Base-by-base conservation (phyloP, 2,329 filamentous ascomycete genomes). In the Triangularia verruculosa region DNA sequence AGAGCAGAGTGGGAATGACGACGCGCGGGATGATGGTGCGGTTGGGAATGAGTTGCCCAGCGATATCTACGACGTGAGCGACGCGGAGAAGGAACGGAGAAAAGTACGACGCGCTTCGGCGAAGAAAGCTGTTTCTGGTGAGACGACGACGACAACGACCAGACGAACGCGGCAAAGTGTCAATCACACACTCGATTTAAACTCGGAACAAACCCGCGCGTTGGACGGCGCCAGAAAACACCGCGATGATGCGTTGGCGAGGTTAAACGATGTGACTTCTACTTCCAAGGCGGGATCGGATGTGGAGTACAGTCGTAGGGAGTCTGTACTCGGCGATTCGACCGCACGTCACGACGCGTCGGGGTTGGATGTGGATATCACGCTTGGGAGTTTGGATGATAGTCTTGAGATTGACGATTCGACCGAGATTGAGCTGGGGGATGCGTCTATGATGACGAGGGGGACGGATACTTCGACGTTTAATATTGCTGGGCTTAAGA, bases 331-430 rank as follows among this genome's bases (percentile, higher is more conserved):
- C 69, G n/a, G 71, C 72, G 59, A 73, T 74, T 20, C 72, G 60
- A 60, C 54, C 66, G 30, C 57, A 71, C 55, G 43, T 69, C 22
- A 68, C 69, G 79, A 83, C 57, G 78, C 75, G 2, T 82, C 80
- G 0, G 82, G 82, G 4, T 65, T 84, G 30, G 82, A 84, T 64
- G 64, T 77, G 58, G 82, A 83, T 62, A 78, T 17, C 1, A 73
- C 82, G 25, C 84, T 84, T 71, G 79, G 78, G 62, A 80, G 80
- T 57, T 75, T 76, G 9, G 77, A 79, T 34, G 77, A 77, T 11
- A 73, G 68, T 55, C 55, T 72, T 15, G 70, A 67, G 53, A 53
- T 72, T 15, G 70, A 70, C 13, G 78, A 77, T 60, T 20, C 51
- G 51, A 54, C 39, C 12, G 51, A 53, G 24, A 77, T 77, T 51